Evolutionary conservation across 768 basidiomycete species (phyloP), one percentile per base, ranked within the genome.

Genomic region (Terana coerulea): DNA sequence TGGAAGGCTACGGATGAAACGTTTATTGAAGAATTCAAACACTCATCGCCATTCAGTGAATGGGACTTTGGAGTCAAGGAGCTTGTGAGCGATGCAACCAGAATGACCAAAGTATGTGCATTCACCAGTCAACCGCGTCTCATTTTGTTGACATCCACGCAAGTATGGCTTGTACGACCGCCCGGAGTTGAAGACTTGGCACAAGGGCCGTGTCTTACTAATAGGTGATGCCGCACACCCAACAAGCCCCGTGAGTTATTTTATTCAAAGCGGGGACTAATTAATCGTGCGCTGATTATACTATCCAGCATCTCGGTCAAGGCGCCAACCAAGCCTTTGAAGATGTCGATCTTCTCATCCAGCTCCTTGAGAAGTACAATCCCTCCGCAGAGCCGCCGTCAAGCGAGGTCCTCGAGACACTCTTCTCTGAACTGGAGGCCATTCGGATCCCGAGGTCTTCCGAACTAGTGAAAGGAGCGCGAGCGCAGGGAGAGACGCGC

Each of bases 201-300:
- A 74, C 56, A 64, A 67, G 33, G 71, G 71, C 19, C 65, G 75
- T 11, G 69, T 75, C 14, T 64, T 73, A 6, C 66, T 77, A 28
- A 60, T 75, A 8, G 75, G 75, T 5, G 75, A 76, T 56, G 74
- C 73, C 9, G 75, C 75, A 4, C 74, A 76, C 55, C 74, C 74
- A 2, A 76, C 75, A 2, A 73, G 70, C 52, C 75, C 75, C 1
- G 73, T 75, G 52, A 43, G 74, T 61, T 17, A 19, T 34, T n/a
- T n/a, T n/a, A n/a, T n/a, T n/a, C n/a, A n/a, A n/a, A 10, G 17
- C 10, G n/a, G n/a, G n/a, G n/a, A 10, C 33, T 34, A 10, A 28
- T 28, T 40, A 36, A 17, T 15, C 26, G 25, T 34, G 33, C 11
- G 48, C 42, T 17, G 33, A 25, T 10, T 35, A 26, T 2, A 43